These are phyloP conservation scores for Kluyveromyces wickerhamii DNA, from an alignment of 805 yeast species.

Conservation along the genomic window DNA sequence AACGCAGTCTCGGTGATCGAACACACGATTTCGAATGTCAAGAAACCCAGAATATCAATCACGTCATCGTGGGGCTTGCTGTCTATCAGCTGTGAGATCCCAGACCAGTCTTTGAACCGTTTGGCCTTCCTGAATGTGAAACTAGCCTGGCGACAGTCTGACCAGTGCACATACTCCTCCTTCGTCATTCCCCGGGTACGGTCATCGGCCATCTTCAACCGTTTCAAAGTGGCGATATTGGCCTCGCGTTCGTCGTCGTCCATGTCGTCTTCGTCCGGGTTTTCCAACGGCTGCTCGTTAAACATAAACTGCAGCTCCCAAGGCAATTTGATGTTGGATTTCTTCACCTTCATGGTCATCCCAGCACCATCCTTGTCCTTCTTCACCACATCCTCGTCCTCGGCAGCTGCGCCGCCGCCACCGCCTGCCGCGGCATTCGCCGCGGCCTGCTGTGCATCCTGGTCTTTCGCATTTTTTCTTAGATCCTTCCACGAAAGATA, in stretches of 20 bases:
- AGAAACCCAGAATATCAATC: constrained; percentile 86
- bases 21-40: constrained; percentile 95
- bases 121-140: constrained; percentile 93
- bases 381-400: constrained; percentile 25
- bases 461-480: constrained; percentile 69
- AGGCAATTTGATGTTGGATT: constrained; percentile 75
- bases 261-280: constrained; percentile 52
- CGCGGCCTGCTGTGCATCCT: constrained; percentile 53
- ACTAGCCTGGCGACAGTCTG: constrained; percentile 95
- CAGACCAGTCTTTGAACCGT: constrained; percentile 95
- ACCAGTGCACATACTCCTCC: constrained; percentile 98
- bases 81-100: constrained; percentile 73
- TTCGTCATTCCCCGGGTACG: constrained; percentile 89
- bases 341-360: constrained; percentile 50
- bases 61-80: constrained; percentile 94
- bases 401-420: constrained; percentile 33
- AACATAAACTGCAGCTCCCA: constrained; percentile 97
- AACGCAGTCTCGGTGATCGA: constrained; percentile 88
- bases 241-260: constrained; percentile 93
- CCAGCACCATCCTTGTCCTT: constrained; percentile 35
- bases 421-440: constrained; percentile 44
- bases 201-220: constrained; percentile 89
- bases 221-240: constrained; percentile 74
- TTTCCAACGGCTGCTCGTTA: constrained; percentile 76
- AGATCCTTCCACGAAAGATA: constrained; percentile 96